Conservation (phyloP, 2,329 filamentous ascomycete species). For the Orbilia oligospora region DNA sequence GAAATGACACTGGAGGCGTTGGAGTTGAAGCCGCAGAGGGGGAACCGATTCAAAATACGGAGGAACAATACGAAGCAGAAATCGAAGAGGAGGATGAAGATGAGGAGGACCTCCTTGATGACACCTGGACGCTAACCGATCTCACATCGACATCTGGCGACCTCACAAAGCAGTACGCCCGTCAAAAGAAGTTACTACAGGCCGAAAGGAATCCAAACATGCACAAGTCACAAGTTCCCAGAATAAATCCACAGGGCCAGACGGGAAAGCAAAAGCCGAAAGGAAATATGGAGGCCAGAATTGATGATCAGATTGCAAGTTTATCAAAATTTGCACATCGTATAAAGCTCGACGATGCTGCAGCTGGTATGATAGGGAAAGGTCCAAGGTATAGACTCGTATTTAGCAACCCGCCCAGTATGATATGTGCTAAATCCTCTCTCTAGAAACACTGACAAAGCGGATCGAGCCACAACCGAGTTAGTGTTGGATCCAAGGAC, state of each 20-base stretch:
- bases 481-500: slow-evolving; percentile 95
- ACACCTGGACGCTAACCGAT: slow-evolving; percentile 69
- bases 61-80: slow-evolving; percentile 71
- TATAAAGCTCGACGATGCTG: slow-evolving; percentile 80
- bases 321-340: slow-evolving; percentile 87
- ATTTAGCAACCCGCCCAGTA: neutral
- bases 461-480: slow-evolving; percentile 92
- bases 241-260: slow-evolving; percentile 77
- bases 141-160: slow-evolving; percentile 71
- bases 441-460: slow-evolving; percentile 81
- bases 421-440: neutral
- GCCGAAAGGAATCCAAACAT: slow-evolving; percentile 69
- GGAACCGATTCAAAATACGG: slow-evolving; percentile 15
- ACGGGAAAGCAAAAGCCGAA: slow-evolving; percentile 73
- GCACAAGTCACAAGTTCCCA: slow-evolving; percentile 72
- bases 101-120: slow-evolving; percentile 68
- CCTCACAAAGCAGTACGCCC: slow-evolving; percentile 89
- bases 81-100: slow-evolving; percentile 69
- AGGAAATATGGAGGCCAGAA: slow-evolving; percentile 81
- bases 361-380: slow-evolving; percentile 71
- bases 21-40: slow-evolving; percentile 8
- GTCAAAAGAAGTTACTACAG: slow-evolving; percentile 79
- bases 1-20: neutral
- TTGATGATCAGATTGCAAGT: slow-evolving; percentile 90
- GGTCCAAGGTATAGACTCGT: slow-evolving; percentile 65